These are phyloP conservation scores for Solanum tarijense DNA, from an alignment of 257 asterid species.

Conservation along the genomic window DNA sequence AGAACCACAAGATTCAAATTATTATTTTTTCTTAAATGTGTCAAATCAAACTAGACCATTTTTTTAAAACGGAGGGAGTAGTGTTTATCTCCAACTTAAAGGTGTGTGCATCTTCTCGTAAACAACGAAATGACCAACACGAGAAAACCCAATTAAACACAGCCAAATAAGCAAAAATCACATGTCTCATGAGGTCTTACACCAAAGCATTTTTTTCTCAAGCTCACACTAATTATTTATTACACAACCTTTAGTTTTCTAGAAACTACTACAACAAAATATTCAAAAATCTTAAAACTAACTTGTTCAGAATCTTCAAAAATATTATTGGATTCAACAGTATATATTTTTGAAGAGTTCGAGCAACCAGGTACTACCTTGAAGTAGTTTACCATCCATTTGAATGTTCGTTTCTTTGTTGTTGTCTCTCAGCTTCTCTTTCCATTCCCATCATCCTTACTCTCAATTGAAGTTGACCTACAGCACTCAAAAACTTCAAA, in stretches of 20 bases:
- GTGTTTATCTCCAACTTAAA: background rate
- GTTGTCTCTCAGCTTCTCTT: conserved; percentile 11
- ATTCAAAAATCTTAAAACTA: no score
- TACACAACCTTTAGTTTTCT: background rate
- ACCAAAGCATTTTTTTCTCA: background rate
- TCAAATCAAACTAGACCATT: no score
- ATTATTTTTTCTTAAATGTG: no score
- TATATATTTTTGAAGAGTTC: background rate
- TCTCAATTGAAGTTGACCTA: conserved; percentile 14
- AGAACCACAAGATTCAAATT: no score
- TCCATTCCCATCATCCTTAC: conserved; percentile 16
- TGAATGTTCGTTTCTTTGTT: background rate
- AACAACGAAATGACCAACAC: background rate
- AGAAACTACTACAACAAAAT: background rate
- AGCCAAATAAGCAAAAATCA: background rate
- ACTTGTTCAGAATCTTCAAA: background rate
- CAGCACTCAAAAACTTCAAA: conserved; percentile 34
- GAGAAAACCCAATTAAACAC: background rate
- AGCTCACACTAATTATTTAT: background rate
- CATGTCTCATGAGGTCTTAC: background rate
- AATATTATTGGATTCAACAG: background rate
- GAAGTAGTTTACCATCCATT: conserved; percentile 1
- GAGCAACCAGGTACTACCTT: background rate
- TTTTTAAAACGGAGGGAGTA: no score
- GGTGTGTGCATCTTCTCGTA: background rate